Conservation (phyloP, 805 yeast species). For the Ogataea parapolymorpha region DNA sequence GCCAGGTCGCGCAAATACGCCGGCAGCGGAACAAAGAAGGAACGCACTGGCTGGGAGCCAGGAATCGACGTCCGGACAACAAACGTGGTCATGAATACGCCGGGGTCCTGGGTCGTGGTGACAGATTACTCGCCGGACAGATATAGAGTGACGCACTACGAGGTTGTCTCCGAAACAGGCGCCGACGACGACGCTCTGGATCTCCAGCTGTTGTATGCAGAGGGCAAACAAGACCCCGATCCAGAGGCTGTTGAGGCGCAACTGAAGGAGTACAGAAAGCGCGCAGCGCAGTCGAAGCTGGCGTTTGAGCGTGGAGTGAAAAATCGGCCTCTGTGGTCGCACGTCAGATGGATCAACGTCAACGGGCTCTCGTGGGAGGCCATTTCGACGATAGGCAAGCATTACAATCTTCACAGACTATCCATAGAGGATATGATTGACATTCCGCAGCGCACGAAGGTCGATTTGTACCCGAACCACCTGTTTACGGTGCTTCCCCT, state of each 20-base stretch:
- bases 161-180: constrained; percentile 32
- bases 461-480: constrained; percentile 49
- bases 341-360: constrained; percentile 54
- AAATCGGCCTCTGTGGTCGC: constrained; percentile 44
- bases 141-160: constrained; percentile 43
- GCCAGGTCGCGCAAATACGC: constrained; percentile 29
- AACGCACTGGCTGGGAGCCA: constrained; percentile 55
- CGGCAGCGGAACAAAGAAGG: constrained; percentile 38
- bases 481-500: constrained; percentile 55
- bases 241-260: constrained; percentile 8
- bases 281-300: constrained; percentile 17
- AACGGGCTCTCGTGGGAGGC: constrained; percentile 65
- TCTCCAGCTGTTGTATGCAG: constrained; percentile 7
- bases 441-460: constrained; percentile 57
- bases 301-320: constrained; percentile 33
- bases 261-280: constrained; percentile 9
- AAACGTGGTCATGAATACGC: constrained; percentile 45
- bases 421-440: constrained; percentile 64
- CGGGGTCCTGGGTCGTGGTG: constrained; percentile 52
- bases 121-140: constrained; percentile 47
- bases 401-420: constrained; percentile 48
- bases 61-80: constrained; percentile 53
- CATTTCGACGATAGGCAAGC: constrained; percentile 42
- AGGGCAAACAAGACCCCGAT: constrained; percentile 11
- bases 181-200: constrained; percentile 17